Percentiles rank a stretch among this genome's conserved stretches.
Evolutionary conservation across 2,329 filamentous ascomycete genomes (phyloP).

Genomic region (Cercospora sp.): DNA sequence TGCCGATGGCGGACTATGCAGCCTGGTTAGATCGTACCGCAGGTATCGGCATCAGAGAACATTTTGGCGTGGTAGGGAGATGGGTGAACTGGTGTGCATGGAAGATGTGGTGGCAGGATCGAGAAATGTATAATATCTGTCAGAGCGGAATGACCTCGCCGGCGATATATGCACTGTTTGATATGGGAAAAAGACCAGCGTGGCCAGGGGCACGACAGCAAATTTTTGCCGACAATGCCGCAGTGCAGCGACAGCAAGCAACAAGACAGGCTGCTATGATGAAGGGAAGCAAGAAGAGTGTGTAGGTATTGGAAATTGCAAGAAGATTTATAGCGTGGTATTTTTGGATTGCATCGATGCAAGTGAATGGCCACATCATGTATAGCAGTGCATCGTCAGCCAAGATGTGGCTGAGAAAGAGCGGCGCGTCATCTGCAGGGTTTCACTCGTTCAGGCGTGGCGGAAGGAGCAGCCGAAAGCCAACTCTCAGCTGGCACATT

Average conservation of each 20-base stretch:
- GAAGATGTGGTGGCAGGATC: constrained; percentile 41
- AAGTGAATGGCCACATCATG: background rate
- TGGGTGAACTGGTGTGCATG: constrained; percentile 35
- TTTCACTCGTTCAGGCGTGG: constrained; percentile 1
- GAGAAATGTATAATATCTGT: constrained; percentile 37
- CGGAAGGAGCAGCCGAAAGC: constrained; percentile 3
- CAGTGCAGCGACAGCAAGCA: constrained; percentile 4
- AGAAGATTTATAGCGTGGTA: background rate
- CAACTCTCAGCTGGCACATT: constrained; percentile 4
- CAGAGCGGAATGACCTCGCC: constrained; percentile 40
- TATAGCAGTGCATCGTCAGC: background rate
- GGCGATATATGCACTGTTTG: constrained; percentile 41
- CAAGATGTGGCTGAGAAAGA: constrained; percentile 3
- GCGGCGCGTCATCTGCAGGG: constrained; percentile 8
- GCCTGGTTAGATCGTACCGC: constrained; percentile 39
- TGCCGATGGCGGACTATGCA: constrained; percentile 31
- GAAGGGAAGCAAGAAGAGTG: background rate
- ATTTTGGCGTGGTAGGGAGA: constrained; percentile 34
- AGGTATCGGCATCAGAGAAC: constrained; percentile 36
- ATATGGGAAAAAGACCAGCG: constrained; percentile 37
- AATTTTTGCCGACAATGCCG: constrained; percentile 26
- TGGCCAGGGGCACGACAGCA: constrained; percentile 37
- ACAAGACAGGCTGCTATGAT: background rate
- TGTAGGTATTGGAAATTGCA: background rate
- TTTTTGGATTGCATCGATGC: background rate